Evolutionary conservation across 148 eudicot species (phyloP), one percentile per base, ranked within the genome.

Genomic region (Rhododendron kiyosumense): DNA sequence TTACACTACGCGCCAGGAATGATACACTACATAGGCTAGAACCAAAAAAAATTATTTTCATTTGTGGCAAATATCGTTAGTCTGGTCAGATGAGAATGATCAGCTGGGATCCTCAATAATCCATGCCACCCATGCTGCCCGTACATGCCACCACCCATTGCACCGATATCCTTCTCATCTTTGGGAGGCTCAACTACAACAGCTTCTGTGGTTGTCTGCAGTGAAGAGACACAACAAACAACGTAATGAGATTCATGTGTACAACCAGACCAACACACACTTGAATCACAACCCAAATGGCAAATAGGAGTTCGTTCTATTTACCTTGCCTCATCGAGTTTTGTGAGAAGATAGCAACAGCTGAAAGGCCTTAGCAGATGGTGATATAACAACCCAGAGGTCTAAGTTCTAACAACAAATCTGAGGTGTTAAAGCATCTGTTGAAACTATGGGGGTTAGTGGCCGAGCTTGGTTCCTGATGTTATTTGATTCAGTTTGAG

Each of bases 251-350:
- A 59, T 46, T 17, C 0, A 5, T 17, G 2, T 6, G 57, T 0
- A 63, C 28, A 63, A 54, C 20, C 28, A 24, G 2, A 63, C 9
- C 12, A 43, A 4, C 45, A 43, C 45, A 43, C 45, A 43, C 28
- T 63, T 6, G 71, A 63, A 63, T 7, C 71, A 4, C 24, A 63
- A 63, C 71, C 71, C 45, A 43, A 5, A 43, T 43, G 45, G 45
- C 28, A 9, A 20, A 26, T 46, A 22, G 46, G 46, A 36, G 61
- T 54, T 3, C 5, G 1, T 1, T 22, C 18, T 2, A 36, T 63
- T 88, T 85, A 89, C 96, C 98, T 95, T 83, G 98, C 98, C 41
- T 96, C 98, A 89, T 95, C 96, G 9, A 88, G n/a, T n/a, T n/a
- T n/a, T n/a, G n/a, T n/a, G n/a, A n/a, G n/a, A n/a, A n/a, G n/a